A percentile compares a stretch with the other conserved stretches of the same genome.
These are phyloP conservation scores for Aureoboletus auriporus DNA, from an alignment of 768 basidiomycete species.

Conservation along the genomic window DNA sequence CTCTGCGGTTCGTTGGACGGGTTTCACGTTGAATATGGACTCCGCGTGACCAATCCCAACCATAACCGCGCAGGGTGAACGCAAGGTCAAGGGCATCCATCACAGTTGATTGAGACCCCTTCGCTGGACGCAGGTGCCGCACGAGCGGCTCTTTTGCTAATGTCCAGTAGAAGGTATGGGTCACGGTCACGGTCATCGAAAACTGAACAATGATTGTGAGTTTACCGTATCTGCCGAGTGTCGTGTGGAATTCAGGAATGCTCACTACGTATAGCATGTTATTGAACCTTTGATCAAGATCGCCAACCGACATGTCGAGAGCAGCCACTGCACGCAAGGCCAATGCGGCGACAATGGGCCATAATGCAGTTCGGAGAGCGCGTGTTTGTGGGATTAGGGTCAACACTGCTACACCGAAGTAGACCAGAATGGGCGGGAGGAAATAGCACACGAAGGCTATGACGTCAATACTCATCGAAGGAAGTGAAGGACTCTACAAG, in stretches of 20 bases:
- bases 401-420: slow-evolving; percentile 48
- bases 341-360: slow-evolving; percentile 41
- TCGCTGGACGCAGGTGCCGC: background rate
- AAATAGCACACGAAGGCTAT: slow-evolving; percentile 29
- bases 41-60: slow-evolving; percentile 53
- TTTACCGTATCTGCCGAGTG: background rate
- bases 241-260: background rate
- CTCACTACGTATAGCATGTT: slow-evolving; percentile 11
- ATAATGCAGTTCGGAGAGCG: slow-evolving; percentile 39
- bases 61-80: slow-evolving; percentile 49
- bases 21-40: slow-evolving; percentile 23
- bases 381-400: slow-evolving; percentile 44
- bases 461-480: too few relatives aligned
- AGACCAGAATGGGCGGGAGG: slow-evolving; percentile 40
- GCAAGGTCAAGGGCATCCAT: slow-evolving; percentile 48
- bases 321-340: slow-evolving; percentile 35
- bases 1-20: slow-evolving; percentile 23
- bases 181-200: slow-evolving; percentile 3
- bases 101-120: background rate
- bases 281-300: background rate
- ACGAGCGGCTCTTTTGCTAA: background rate
- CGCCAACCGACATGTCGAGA: slow-evolving; percentile 5
- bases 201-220: slow-evolving; percentile 4
- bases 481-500: too few relatives aligned
- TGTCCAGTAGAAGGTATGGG: slow-evolving; percentile 1